Conservation (phyloP, 1,139 yeast genomes). For the Eremothecium sinecaudum region DNA sequence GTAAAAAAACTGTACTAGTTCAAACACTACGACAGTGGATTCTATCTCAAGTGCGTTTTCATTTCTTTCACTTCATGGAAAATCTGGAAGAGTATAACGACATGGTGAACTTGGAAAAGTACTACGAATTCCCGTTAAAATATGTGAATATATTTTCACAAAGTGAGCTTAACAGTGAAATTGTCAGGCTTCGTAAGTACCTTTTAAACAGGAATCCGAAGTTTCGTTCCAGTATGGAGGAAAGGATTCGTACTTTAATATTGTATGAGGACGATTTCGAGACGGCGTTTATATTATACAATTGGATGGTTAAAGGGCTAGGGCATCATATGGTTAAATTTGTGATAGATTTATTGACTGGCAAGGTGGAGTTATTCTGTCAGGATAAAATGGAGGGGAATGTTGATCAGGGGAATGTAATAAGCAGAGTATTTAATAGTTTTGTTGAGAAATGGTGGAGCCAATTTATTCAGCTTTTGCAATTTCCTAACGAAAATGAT, state of each 20-base stretch:
- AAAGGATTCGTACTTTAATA: constrained; percentile 12
- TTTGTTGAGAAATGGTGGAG: constrained; percentile 23
- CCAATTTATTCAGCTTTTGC: constrained; percentile 16
- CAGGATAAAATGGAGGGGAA: constrained; percentile 31
- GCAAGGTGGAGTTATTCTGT: constrained; percentile 36
- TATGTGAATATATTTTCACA: constrained; percentile 13
- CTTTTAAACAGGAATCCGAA: constrained; percentile 16
- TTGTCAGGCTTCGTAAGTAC: constrained; percentile 22
- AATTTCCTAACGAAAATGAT: constrained; percentile 20
- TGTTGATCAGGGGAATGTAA: constrained; percentile 36
- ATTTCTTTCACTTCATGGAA: constrained; percentile 16
- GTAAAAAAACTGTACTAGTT: constrained; percentile 7
- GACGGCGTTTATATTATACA: constrained; percentile 14
- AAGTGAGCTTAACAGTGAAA: constrained; percentile 15
- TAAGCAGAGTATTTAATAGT: constrained; percentile 29
- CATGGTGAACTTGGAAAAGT: constrained; percentile 18
- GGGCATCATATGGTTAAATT: constrained; percentile 9
- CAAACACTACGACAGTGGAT: constrained; percentile 17
- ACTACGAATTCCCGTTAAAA: constrained; percentile 21
- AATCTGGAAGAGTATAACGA: constrained; percentile 17
- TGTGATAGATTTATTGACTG: constrained; percentile 31
- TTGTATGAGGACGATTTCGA: constrained; percentile 25
- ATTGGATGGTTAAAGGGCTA: constrained; percentile 22
- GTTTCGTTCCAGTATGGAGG: constrained; percentile 13
- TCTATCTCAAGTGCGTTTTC: constrained; percentile 16